Evolutionary conservation across 202 grass and related monocot genomes (phyloP).

Genomic region (Elaeis oleifera): DNA sequence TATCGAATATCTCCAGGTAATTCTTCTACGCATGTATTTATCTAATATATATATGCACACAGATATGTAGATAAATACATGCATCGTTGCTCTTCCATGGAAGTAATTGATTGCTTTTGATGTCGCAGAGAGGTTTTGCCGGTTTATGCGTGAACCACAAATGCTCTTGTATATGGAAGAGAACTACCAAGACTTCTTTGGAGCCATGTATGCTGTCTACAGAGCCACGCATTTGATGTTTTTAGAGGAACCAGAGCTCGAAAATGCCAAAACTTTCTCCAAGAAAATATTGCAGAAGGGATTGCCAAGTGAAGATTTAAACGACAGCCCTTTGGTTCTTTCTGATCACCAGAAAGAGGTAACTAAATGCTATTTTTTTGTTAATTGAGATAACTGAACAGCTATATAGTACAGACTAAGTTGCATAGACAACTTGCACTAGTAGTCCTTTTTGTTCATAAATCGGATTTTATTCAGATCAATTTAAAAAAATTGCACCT

Average conservation of each 20-base stretch:
- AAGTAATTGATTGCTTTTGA: not conserved
- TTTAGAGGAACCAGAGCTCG: not conserved
- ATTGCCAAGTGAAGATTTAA: not conserved
- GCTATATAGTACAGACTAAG: too few species aligned
- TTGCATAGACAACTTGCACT: too few species aligned
- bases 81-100: not conserved
- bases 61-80: too few species aligned
- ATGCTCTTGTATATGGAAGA: not conserved
- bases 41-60: too few species aligned
- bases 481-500: too few species aligned
- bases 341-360: slow-evolving; percentile 3
- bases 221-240: slow-evolving; percentile 13
- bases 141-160: slow-evolving; percentile 1
- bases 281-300: not conserved
- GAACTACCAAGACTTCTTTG: not conserved
- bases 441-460: too few species aligned
- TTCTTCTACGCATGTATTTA: not conserved
- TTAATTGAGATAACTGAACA: too few species aligned
- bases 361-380: not conserved
- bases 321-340: too few species aligned
- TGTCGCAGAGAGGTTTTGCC: slow-evolving; percentile 6
- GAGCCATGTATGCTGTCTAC: not conserved
- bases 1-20: slow-evolving; percentile 1
- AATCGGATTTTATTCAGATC: too few species aligned
- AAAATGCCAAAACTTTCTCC: not conserved